phyloP scores from a whole-genome alignment of 352 stramenopile species.

The Paralagenidium karlingii region DNA sequence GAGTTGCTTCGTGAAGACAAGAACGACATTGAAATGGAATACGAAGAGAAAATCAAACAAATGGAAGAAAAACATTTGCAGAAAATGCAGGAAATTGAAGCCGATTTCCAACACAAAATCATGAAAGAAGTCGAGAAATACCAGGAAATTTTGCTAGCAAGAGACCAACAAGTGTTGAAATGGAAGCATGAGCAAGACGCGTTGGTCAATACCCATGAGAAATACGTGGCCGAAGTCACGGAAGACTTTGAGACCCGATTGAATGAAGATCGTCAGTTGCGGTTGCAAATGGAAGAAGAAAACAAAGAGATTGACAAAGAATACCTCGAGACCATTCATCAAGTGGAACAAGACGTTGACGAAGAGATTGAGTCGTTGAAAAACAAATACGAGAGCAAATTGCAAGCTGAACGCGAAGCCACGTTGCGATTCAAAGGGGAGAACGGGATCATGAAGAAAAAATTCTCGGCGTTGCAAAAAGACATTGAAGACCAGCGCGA shows the following conservation, averaged over 20 bases:
- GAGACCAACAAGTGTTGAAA: conserved; percentile 67
- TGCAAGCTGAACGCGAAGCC: conserved; percentile 74
- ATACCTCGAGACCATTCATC: conserved; percentile 57
- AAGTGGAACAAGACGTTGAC: conserved; percentile 81
- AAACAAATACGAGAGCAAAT: conserved; percentile 77
- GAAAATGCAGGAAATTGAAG: conserved; percentile 84
- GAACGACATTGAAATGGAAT: conserved; percentile 87
- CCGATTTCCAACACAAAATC: conserved; percentile 86
- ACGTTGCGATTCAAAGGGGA: conserved; percentile 87
- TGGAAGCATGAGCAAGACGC: conserved; percentile 57
- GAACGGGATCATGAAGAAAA: conserved; percentile 92
- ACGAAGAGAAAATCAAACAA: conserved; percentile 85
- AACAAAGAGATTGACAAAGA: conserved; percentile 70
- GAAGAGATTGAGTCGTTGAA: conserved; percentile 82
- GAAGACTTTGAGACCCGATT: conserved; percentile 88
- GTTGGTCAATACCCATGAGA: conserved; percentile 50
- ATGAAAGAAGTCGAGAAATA: conserved; percentile 89
- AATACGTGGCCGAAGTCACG: conserved; percentile 82
- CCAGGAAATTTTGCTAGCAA: conserved; percentile 72
- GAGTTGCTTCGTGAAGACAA: conserved; percentile 85
- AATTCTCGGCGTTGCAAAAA: conserved; percentile 83
- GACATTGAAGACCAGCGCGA: conserved; percentile 88
- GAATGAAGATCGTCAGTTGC: conserved; percentile 68
- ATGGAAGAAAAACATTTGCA: conserved; percentile 87
- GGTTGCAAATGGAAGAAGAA: conserved; percentile 77